These are phyloP conservation scores for Cryptosporidium andersoni DNA, from an alignment of 169 alveolate species.

Conservation along the genomic window DNA sequence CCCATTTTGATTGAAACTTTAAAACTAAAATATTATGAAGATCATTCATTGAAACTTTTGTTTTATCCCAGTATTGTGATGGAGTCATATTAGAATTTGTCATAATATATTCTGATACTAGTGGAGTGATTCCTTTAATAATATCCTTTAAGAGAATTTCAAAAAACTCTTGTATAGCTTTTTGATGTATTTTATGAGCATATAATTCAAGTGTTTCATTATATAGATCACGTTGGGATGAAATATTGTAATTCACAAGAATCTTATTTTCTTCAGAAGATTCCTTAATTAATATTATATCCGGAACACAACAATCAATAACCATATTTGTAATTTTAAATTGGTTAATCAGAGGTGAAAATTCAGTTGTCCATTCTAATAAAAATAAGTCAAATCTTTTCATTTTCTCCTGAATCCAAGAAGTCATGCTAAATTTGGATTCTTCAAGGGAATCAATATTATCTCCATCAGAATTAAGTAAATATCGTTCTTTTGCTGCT, in stretches of 20 bases:
- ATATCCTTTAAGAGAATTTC: slow-evolving; percentile 42
- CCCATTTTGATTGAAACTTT: slow-evolving; percentile 37
- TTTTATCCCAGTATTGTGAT: slow-evolving; percentile 20
- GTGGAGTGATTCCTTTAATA: slow-evolving; percentile 17
- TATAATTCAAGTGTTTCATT: slow-evolving; percentile 48
- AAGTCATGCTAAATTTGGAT: slow-evolving; percentile 7
- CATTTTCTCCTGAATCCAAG: slow-evolving; percentile 37
- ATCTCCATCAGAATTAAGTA: slow-evolving; percentile 8
- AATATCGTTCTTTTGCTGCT: slow-evolving; percentile 38
- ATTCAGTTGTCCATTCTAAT: slow-evolving; percentile 51
- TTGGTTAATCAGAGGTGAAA: slow-evolving; percentile 11
- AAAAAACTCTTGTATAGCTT: slow-evolving; percentile 52
- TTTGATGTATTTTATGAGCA: slow-evolving; percentile 37
- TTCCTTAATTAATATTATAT: slow-evolving; percentile 1
- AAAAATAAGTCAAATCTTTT: slow-evolving; percentile 21
- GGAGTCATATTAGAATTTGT: slow-evolving; percentile 30
- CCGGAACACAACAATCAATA: slow-evolving; percentile 31
- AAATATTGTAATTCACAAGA: slow-evolving; percentile 33
- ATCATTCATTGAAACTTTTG: neutral
- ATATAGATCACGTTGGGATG: slow-evolving; percentile 26
- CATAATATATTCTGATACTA: slow-evolving; percentile 4
- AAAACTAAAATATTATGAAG: slow-evolving; percentile 4
- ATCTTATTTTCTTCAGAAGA: neutral
- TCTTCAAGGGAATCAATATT: neutral
- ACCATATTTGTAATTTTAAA: neutral